These are phyloP conservation scores for Epichloe sp. DNA, from an alignment of 2,329 filamentous ascomycete genomes.

Conservation along the genomic window DNA sequence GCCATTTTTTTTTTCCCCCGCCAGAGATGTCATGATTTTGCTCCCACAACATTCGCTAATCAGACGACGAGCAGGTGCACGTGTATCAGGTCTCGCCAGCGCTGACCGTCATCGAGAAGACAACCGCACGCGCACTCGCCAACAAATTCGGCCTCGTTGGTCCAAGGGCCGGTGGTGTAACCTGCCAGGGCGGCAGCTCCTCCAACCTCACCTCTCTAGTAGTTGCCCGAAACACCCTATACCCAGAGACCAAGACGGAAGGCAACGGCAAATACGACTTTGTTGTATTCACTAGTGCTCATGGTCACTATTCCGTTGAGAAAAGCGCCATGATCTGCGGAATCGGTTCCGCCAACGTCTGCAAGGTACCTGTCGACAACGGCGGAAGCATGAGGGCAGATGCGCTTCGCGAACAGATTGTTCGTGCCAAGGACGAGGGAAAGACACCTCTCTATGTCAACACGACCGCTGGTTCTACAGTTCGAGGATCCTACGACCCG, in stretches of 20 bases:
- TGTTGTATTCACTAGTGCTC: slow-evolving; percentile 74
- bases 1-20: background rate
- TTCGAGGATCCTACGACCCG: slow-evolving; percentile 79
- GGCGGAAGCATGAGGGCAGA: slow-evolving; percentile 57
- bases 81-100: slow-evolving; percentile 91
- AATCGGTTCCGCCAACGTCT: slow-evolving; percentile 62
- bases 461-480: slow-evolving; percentile 87
- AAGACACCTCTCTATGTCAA: slow-evolving; percentile 90
- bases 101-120: slow-evolving; percentile 76
- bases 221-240: slow-evolving; percentile 76
- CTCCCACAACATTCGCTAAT: background rate
- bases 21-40: background rate
- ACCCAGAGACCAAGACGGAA: slow-evolving; percentile 58
- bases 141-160: slow-evolving; percentile 63
- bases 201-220: slow-evolving; percentile 80
- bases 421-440: slow-evolving; percentile 48
- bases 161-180: slow-evolving; percentile 58
- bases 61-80: slow-evolving; percentile 43
- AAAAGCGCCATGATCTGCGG: slow-evolving; percentile 90
- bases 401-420: slow-evolving; percentile 50
- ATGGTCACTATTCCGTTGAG: slow-evolving; percentile 90
- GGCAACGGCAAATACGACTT: slow-evolving; percentile 58
- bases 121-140: slow-evolving; percentile 60
- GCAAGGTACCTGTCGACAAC: slow-evolving; percentile 59
- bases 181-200: slow-evolving; percentile 68